Conservation (phyloP, 179 eudicot species). For the Camellia oleifera region DNA sequence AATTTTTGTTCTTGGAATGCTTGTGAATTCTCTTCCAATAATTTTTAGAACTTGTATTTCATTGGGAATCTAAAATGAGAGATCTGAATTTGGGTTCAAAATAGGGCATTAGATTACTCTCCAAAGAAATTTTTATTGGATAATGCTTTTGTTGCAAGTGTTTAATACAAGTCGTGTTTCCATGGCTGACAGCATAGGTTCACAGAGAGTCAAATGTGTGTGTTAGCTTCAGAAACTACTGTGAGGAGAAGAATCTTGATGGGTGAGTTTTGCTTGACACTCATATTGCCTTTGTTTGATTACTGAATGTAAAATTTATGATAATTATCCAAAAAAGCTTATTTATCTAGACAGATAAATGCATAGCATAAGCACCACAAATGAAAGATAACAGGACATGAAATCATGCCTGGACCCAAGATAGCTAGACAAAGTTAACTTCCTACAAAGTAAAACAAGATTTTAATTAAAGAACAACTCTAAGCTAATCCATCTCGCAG, state of each 20-base stretch:
- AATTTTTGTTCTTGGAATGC: neutral
- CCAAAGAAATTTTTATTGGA: neutral
- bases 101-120: neutral
- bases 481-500: too few relatives aligned
- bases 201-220: constrained; percentile 61
- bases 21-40: neutral
- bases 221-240: constrained; percentile 45
- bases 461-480: too few relatives aligned
- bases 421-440: too few relatives aligned
- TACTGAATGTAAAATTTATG: neutral
- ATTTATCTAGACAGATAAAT: neutral
- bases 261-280: constrained; percentile 38
- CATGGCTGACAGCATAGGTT: constrained; percentile 51
- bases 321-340: neutral
- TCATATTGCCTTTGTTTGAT: neutral
- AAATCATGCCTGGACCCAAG: too few relatives aligned
- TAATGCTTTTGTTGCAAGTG: neutral
- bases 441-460: too few relatives aligned
- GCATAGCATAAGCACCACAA: too few relatives aligned
- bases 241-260: constrained; percentile 49
- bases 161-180: neutral
- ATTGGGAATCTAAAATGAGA: neutral
- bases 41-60: neutral
- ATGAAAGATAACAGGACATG: too few relatives aligned
- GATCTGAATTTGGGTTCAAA: neutral